Base-by-base conservation (phyloP, 768 basidiomycete species). In the Podaxis sp. region DNA sequence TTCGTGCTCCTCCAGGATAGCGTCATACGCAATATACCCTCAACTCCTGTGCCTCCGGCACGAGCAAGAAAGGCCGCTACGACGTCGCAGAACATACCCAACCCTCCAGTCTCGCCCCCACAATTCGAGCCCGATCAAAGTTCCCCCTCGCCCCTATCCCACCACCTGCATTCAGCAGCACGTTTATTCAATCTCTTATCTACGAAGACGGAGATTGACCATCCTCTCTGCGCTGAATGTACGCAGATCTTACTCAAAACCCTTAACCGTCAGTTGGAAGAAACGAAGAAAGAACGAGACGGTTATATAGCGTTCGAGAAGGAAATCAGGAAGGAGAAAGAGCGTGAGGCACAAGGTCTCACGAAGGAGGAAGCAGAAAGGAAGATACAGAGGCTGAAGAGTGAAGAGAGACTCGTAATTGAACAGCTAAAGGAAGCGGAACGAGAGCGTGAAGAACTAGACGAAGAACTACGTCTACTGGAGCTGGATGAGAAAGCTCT, bases 141-240 rank as follows among this genome's bases (percentile, higher is more conserved):
- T 38, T 85, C 84, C 69, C 87, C 90, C 51, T 86, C 91, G 24
- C 88, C 92, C 37, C 78, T 91, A 65, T 90, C 91, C 43, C 86
- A 90, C 73, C 89, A 90, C 69, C 77, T 93, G 63, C 86, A 87
- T 61, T 91, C 90, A 38, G 87, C 89, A 52, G 81, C 83, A 64
- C 85, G 86, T 19, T 79, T 94, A 41, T 89, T 92, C 72, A 90
- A 90, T 71, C 73, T 93, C 33, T 79, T 94, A 49, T 91, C 91
- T 12, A 84, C 87, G 60, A 81, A 87, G 47, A 87, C 89, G 57
- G 89, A 90, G 36, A 85, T 96, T 49, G 93, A 95, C 72, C 95
- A 98, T 71, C 97, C 97, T 4, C 81, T 99, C 7, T 99, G 97
- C 73, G 86, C 90, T 0, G 96, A 98, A 69, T 99, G 97, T 74